Evolutionary conservation across 225 moss, liverwort and hornwort species (phyloP), one percentile per base, ranked within the genome.

Genomic region (Neckera pumila): DNA sequence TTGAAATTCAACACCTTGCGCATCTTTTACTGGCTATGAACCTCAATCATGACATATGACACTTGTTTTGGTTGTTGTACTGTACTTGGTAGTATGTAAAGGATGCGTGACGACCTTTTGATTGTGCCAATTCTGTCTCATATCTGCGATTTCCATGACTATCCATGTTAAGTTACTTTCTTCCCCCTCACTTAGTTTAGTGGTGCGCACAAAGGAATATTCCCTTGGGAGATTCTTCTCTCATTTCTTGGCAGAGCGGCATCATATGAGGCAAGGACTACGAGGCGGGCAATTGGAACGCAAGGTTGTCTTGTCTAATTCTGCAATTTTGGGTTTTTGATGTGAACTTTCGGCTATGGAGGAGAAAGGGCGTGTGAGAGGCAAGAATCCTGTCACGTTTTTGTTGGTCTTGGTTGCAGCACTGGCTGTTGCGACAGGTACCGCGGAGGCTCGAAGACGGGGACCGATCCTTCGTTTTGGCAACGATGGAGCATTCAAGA

Each of bases 401-500:
- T 83, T 27, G 76, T 27, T 87, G 74, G 14, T 91, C 30, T 84
- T 82, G 83, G 54, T 89, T 25, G 45, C 85, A 30, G 76, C 85
- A 9, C 20, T 85, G 81, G 72, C 80, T 85, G 69, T 87, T 27
- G 86, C 76, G 81, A 57, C 79, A 59, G 70, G 75, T 7, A 38
- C 66, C 51, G 58, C 77, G 78, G 88, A 89, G 54, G 88, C 89
- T 73, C 87, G 85, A 71, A 75, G 86, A 40, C 86, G 73, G 33
- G 89, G 76, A 22, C 89, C 93, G 16, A 30, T 54, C 40, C 92
- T 94, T 76, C 93, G 93, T 18, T 94, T 94, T 49, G 86, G 83
- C 89, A 76, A 69, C 57, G 85, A 90, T 33, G 94, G 94, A 54
- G 75, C 74, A 60, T 94, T 94, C 80, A 94, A 92, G 65, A 92